Evolutionary conservation across 2,329 filamentous ascomycete species (phyloP), one percentile per base, ranked within the genome.

Genomic region (Clarireedia monteithiana): DNA sequence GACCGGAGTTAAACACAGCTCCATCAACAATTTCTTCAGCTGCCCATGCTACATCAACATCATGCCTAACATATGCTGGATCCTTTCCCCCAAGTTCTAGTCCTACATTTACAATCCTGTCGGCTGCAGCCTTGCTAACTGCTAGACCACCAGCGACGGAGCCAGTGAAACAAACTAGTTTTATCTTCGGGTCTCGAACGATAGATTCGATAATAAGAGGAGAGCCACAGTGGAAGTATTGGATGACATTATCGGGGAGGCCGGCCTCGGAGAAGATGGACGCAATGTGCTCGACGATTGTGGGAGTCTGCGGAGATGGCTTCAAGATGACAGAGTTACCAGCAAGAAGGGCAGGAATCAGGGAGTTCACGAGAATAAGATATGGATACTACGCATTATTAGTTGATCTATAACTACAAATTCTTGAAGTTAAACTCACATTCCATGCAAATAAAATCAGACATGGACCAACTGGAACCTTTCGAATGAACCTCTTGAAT

Each of bases 1-100:
- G 92, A n/a, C 92, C 92, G 51, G 91, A 96, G 75, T 97, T 97
- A 79, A 97, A 97, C 56, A 97, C 78, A n/a, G 91, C 86, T 20
- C 92, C 92, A 65, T 97, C 92, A 14, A 97, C 90, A 66, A 97
- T 94, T 73, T 96, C 91, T 63, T 88, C 91, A 0, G 92, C 92
- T 0, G 87, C 91, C 92, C 91, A 96, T 48, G 83, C 83, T 48
- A 95, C 73, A 69, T 97, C 91, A 1, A 96, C 90, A 66, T 97
- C 92, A 6, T 76, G 77, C 58, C 92, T 80, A 54, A 97, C 79
- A 67, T 96, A 97, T 24, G 92, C 92, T 4, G 92, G 89, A 69
- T 97, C 92, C 69, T 97, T 97, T 62, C 92, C 92, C 62, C 92
- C 92, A 27, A 97, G 83, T 73, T 97, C 92, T 39, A 97, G 79